phyloP scores from a whole-genome alignment of 306 rosid species.

The Cicer cuneatum region DNA sequence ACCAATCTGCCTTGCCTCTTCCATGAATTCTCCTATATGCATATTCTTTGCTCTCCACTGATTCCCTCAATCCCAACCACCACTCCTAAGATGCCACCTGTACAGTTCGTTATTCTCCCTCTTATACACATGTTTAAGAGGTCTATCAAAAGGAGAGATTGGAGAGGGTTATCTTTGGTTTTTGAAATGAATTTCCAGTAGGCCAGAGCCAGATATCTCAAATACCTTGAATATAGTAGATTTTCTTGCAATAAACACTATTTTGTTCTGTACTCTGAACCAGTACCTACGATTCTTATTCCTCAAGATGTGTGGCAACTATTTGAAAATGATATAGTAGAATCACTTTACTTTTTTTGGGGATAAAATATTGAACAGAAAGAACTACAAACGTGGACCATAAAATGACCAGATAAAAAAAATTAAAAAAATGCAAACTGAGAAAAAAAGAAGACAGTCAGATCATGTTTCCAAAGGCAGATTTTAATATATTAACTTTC shows the following conservation, averaged over 20 bases:
- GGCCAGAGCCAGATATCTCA: neutral
- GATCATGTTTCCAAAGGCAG: constrained; percentile 14
- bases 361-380: constrained; percentile 10
- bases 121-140: no score
- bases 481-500: constrained; percentile 11
- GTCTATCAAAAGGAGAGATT: neutral
- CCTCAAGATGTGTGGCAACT: constrained; percentile 2
- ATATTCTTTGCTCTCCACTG: no score
- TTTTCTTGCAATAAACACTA: neutral
- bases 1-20: no score
- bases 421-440: neutral
- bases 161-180: constrained; percentile 1
- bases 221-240: constrained; percentile 9
- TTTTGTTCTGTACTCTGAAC: neutral
- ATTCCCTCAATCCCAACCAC: no score
- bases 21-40: no score
- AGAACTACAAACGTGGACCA: neutral
- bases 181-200: neutral
- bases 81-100: no score
- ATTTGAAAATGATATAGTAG: constrained; percentile 4
- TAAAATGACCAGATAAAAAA: neutral
- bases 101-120: no score
- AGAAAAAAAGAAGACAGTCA: neutral
- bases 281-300: neutral
- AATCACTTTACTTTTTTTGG: neutral